phyloP scores from a whole-genome alignment of 2,329 filamentous ascomycete genomes.

The Elsinoe necatrix region DNA sequence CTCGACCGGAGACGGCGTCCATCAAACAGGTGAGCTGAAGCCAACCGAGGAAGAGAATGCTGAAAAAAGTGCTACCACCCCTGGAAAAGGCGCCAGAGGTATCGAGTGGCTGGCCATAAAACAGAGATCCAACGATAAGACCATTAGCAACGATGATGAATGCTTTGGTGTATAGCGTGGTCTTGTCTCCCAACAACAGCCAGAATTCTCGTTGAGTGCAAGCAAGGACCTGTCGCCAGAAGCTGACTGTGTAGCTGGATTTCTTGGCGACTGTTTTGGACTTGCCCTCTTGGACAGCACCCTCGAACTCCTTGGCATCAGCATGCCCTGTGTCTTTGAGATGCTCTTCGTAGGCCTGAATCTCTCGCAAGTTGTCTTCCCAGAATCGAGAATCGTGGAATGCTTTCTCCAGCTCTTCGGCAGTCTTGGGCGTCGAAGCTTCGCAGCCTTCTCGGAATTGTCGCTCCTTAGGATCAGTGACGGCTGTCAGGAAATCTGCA shows the following conservation, averaged over 20 bases:
- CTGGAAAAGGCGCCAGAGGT: slow-evolving; percentile 56
- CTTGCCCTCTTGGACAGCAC: slow-evolving; percentile 57
- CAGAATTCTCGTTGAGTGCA: slow-evolving; percentile 66
- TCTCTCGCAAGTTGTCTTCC: slow-evolving; percentile 51
- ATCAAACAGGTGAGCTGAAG: slow-evolving; percentile 71
- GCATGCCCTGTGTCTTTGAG: slow-evolving; percentile 49
- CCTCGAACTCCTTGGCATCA: slow-evolving; percentile 57
- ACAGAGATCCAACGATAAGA: slow-evolving; percentile 70
- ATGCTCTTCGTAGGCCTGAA: slow-evolving; percentile 52
- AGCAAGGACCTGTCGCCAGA: slow-evolving; percentile 60
- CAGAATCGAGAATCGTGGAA: slow-evolving; percentile 59
- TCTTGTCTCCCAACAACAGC: slow-evolving; percentile 67
- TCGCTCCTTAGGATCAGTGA: slow-evolving; percentile 65
- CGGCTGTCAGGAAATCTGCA: slow-evolving; percentile 67
- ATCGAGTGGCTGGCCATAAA: slow-evolving; percentile 57
- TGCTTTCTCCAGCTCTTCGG: slow-evolving; percentile 58
- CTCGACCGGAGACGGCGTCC: slow-evolving; percentile 63
- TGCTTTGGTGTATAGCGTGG: slow-evolving; percentile 67
- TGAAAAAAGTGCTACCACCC: slow-evolving; percentile 58
- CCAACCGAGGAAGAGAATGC: slow-evolving; percentile 58
- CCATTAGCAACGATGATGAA: slow-evolving; percentile 68
- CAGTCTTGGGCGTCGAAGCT: slow-evolving; percentile 57
- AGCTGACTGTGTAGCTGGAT: slow-evolving; percentile 68
- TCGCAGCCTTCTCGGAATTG: slow-evolving; percentile 59
- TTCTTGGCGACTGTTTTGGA: slow-evolving; percentile 57